Evolutionary conservation across 768 basidiomycete genomes (phyloP), one percentile per base, ranked within the genome.

Genomic region (Boletus patriciae): DNA sequence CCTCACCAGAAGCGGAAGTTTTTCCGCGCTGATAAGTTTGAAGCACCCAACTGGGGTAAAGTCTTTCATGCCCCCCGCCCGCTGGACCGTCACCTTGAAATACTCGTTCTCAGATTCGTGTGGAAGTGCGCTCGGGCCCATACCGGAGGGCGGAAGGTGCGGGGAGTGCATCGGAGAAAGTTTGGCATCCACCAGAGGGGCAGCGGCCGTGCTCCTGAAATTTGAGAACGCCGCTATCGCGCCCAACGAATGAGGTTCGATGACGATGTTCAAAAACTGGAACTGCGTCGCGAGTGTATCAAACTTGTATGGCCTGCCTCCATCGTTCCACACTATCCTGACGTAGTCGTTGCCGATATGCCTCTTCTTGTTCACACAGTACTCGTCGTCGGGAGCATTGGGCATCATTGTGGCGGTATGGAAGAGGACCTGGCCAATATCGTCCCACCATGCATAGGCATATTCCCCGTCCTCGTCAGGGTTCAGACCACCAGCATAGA

Each of bases 321-420:
- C 93, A 68, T 98, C 96, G 74, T 99, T 99, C 91, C 93, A 99
- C 59, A 99, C 83, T 71, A 99, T 94, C 54, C 94, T 88, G 63
- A 98, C 91, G 57, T 83, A 92, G 75, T 98, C 96, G 72, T 99
- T 99, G 36, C 97, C 97, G 52, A 99, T 94, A 69, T 97, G 92
- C 37, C 88, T 80, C 72, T 98, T 98, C 78, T 99, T 99, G 77
- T 86, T 81, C 60, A 83, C 86, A 63, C 82, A 86, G 47, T 83
- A 80, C 2, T 84, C 83, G 70, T 94, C 92, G 52, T 85, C 73
- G 9, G 74, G 61, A 45, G 77, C 78, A 52, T 86, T 89, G 4
- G 97, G 97, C 96, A 98, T 98, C 78, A 99, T 87, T 3, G 97
- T 98, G 10, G 96, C 91, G 3, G 94, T 89, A 72, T 98, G 97